Percentiles rank a stretch among this genome's conserved stretches.
phyloP scores from a whole-genome alignment of 805 yeast species.

The Komagataella ulmi region DNA sequence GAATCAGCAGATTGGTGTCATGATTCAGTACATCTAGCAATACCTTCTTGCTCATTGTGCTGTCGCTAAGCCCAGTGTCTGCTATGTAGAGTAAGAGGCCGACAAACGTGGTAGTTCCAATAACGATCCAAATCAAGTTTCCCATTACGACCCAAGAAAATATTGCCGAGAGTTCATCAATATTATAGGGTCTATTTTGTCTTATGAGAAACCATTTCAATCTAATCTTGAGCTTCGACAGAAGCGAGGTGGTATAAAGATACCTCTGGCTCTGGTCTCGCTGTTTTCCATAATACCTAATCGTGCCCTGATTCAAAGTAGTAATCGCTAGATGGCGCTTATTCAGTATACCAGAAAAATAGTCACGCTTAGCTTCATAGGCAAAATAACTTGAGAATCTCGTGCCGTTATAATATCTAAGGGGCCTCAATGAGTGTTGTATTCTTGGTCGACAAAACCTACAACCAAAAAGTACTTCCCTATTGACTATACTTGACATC shows the following conservation, averaged over 20 bases:
- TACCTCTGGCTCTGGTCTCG: background rate
- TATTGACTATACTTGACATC: background rate
- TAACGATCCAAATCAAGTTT: slow-evolving; percentile 60
- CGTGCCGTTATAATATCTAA: background rate
- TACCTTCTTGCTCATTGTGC: slow-evolving; percentile 62
- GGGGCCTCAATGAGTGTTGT: background rate
- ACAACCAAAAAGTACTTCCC: background rate
- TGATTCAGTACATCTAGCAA: background rate
- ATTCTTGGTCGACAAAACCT: background rate
- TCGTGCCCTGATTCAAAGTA: background rate
- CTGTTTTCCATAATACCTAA: background rate
- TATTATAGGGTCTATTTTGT: slow-evolving; percentile 32
- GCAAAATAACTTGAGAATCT: background rate
- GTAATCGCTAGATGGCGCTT: background rate
- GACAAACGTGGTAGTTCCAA: slow-evolving; percentile 89
- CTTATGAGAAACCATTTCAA: slow-evolving; percentile 2
- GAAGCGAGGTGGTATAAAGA: background rate
- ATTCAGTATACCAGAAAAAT: background rate
- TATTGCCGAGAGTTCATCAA: slow-evolving; percentile 83
- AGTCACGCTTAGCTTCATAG: background rate
- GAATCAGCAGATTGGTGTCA: background rate
- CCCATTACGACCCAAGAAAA: slow-evolving; percentile 89
- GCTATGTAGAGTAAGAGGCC: slow-evolving; percentile 64
- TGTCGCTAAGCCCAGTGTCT: slow-evolving; percentile 77
- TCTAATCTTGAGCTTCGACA: background rate